Conservation (phyloP, 306 rosid species). For the Malus sylvestris region DNA sequence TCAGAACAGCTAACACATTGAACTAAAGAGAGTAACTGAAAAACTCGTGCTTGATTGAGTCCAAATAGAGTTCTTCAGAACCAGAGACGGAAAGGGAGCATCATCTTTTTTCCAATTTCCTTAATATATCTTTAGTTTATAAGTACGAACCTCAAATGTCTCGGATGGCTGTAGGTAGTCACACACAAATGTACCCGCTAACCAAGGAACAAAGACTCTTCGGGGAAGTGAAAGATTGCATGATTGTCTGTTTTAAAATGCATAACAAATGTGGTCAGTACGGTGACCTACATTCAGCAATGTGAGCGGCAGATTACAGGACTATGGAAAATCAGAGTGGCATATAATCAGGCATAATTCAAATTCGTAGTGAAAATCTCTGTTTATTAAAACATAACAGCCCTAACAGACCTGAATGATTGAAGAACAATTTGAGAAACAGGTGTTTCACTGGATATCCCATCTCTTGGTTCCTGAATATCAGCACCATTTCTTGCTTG, state of each 20-base stretch:
- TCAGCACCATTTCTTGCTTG: conserved; percentile 34
- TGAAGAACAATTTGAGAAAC: conserved; percentile 43
- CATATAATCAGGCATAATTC: background rate
- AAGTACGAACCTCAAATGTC: conserved; percentile 62
- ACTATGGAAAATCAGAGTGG: background rate
- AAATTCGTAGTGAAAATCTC: background rate
- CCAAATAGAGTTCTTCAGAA: background rate
- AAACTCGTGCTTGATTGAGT: background rate
- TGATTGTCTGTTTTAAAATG: conserved; percentile 51
- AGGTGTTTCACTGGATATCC: conserved; percentile 42
- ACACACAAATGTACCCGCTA: conserved; percentile 55
- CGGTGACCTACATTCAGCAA: background rate
- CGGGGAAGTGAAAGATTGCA: conserved; percentile 70
- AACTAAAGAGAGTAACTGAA: background rate
- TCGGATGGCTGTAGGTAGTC: conserved; percentile 90
- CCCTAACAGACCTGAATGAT: conserved; percentile 39
- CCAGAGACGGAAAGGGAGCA: background rate
- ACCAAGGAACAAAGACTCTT: conserved; percentile 90
- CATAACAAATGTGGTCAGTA: conserved; percentile 3
- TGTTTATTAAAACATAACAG: background rate
- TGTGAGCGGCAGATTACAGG: background rate
- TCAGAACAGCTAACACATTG: background rate
- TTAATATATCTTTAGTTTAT: background rate
- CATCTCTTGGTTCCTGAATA: conserved; percentile 30
- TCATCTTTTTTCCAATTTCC: background rate